Evolutionary conservation across 176 grass and related monocot genomes (phyloP).

Genomic region (Cocos nucifera): DNA sequence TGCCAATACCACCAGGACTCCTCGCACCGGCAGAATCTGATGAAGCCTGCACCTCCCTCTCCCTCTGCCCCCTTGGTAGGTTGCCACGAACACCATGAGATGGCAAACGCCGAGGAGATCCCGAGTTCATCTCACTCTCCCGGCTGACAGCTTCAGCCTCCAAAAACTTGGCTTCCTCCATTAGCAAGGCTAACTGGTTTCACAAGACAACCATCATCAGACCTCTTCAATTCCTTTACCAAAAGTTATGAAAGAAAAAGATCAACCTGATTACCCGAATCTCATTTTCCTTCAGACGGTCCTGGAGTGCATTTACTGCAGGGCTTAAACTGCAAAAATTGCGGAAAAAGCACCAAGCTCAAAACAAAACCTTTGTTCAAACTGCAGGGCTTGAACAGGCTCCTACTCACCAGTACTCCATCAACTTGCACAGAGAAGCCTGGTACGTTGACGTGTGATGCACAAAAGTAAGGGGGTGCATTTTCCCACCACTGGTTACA

Average conservation of each 20-base stretch:
- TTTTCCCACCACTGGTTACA: slow-evolving; percentile 63
- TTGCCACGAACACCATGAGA: slow-evolving; percentile 24
- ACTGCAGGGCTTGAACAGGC: too few species aligned
- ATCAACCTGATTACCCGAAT: slow-evolving; percentile 55
- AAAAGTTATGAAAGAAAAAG: background rate
- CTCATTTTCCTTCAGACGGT: slow-evolving; percentile 82
- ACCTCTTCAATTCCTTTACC: background rate
- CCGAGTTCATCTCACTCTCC: slow-evolving; percentile 7
- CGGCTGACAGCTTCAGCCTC: slow-evolving; percentile 28
- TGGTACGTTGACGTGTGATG: slow-evolving; percentile 92
- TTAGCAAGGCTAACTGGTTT: slow-evolving; percentile 37
- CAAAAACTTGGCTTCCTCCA: slow-evolving; percentile 52
- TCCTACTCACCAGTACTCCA: slow-evolving; percentile 71
- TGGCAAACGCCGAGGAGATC: slow-evolving; percentile 28
- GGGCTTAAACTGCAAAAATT: slow-evolving; percentile 60
- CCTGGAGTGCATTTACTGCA: slow-evolving; percentile 58
- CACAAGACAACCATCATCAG: slow-evolving; percentile 11
- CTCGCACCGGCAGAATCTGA: slow-evolving; percentile 21
- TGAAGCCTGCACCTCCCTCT: slow-evolving; percentile 16
- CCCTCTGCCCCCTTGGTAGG: slow-evolving; percentile 14
- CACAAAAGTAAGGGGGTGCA: slow-evolving; percentile 83
- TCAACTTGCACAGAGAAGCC: slow-evolving; percentile 91
- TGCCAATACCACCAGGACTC: slow-evolving; percentile 14
- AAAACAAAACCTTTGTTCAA: too few species aligned
- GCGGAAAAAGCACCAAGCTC: too few species aligned